Conservation (phyloP, 2,329 filamentous ascomycete species). For the Clonostachys rhizophaga region DNA sequence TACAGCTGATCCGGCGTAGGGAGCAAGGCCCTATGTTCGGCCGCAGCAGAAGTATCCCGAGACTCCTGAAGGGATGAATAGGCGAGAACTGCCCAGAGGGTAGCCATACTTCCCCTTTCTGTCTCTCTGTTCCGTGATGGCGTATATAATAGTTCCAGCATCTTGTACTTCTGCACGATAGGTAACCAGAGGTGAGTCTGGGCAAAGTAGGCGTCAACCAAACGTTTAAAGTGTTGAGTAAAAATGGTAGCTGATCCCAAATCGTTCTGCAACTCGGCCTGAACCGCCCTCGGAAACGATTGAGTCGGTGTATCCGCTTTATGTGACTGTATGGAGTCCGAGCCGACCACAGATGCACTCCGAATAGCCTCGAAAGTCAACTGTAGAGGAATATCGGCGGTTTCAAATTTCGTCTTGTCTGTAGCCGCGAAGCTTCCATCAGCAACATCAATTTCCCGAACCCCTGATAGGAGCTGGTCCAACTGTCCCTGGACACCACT, state of each 20-base stretch:
- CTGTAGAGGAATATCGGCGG: not conserved
- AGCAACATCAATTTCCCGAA: not conserved
- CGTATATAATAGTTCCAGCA: not conserved
- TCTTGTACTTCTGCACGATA: not conserved
- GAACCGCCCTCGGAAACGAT: no score
- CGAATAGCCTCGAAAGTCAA: not conserved
- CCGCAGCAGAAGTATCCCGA: not conserved
- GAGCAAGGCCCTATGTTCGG: not conserved
- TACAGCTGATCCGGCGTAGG: not conserved
- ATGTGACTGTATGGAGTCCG: not conserved
- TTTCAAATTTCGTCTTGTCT: not conserved
- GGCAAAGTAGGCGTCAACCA: not conserved
- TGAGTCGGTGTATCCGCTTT: not conserved
- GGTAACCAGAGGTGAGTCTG: constrained; percentile 1
- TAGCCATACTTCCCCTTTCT: not conserved
- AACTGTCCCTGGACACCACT: not conserved
- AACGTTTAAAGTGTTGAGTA: not conserved
- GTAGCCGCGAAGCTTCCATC: no score
- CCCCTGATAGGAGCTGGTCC: not conserved
- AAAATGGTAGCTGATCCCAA: not conserved
- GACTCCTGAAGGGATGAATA: not conserved
- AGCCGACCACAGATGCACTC: not conserved
- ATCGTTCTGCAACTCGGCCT: no score
- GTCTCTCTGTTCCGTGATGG: not conserved
- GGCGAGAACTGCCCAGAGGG: not conserved